Conservation (phyloP, 805 yeast genomes). For the Pichia exigua region DNA sequence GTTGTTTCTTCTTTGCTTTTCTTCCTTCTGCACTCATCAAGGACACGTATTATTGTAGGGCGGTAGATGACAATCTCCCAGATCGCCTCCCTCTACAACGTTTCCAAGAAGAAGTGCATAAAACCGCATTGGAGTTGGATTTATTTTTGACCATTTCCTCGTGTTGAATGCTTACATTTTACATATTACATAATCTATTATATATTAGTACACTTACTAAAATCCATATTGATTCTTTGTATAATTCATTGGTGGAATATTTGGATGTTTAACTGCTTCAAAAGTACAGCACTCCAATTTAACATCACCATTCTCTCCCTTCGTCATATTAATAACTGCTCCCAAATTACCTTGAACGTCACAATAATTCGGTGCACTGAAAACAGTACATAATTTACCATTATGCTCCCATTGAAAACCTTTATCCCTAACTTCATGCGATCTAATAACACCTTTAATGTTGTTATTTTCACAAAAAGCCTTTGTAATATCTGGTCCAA, state of each 20-base stretch:
- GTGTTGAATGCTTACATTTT: not conserved
- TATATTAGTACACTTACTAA: not conserved
- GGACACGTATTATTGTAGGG: constrained; percentile 34
- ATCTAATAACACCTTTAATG: constrained; percentile 74
- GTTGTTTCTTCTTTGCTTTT: not conserved
- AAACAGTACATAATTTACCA: constrained; percentile 84
- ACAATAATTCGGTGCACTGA: constrained; percentile 97
- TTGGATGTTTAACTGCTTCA: constrained; percentile 83
- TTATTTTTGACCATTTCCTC: not conserved
- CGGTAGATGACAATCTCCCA: constrained; percentile 27
- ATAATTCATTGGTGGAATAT: constrained; percentile 91
- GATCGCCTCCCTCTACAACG: constrained; percentile 35
- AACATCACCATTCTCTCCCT: not conserved
- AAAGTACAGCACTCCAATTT: constrained; percentile 50
- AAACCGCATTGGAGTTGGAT: not conserved
- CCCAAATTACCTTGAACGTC: constrained; percentile 89
- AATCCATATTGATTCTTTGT: constrained; percentile 40
- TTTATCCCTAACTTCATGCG: constrained; percentile 91
- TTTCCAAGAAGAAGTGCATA: constrained; percentile 23
- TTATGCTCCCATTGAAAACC: constrained; percentile 88
- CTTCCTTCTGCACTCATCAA: constrained; percentile 26
- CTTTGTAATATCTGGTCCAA: constrained; percentile 92
- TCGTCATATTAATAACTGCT: constrained; percentile 66
- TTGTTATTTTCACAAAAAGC: constrained; percentile 65
- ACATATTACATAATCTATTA: not conserved